Evolutionary conservation across 164 flowering plant species (phyloP).

Genomic region (Vitis rotundifolia): DNA sequence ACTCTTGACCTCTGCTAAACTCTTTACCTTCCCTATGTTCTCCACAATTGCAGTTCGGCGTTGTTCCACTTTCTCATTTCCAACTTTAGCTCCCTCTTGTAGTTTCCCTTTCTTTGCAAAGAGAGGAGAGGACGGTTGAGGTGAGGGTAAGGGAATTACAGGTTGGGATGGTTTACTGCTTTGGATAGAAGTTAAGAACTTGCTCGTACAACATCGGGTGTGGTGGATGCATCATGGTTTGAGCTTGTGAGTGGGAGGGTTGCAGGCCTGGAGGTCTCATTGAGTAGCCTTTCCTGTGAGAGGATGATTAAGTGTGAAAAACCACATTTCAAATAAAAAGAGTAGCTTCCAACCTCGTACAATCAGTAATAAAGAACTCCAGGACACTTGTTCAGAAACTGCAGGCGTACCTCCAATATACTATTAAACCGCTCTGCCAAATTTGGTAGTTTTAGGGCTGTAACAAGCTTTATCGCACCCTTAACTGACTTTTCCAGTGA

Average conservation of each 20-base stretch:
- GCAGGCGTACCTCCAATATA: slow-evolving; percentile 68
- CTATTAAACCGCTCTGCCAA: slow-evolving; percentile 81
- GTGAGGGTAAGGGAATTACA: slow-evolving; percentile 24
- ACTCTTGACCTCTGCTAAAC: slow-evolving; percentile 1
- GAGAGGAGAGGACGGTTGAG: slow-evolving; percentile 38
- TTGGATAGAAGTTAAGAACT: slow-evolving; percentile 18
- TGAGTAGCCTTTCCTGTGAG: slow-evolving; percentile 67
- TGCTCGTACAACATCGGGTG: slow-evolving; percentile 15
- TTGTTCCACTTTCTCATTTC: slow-evolving; percentile 24
- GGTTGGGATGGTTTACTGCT: slow-evolving; percentile 30
- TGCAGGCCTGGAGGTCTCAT: slow-evolving; percentile 26
- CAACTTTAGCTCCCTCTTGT: slow-evolving; percentile 28
- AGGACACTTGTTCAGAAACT: neutral
- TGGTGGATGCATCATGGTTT: slow-evolving; percentile 7
- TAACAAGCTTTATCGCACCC: slow-evolving; percentile 91
- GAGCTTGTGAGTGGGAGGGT: slow-evolving; percentile 5
- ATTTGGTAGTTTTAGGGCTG: slow-evolving; percentile 82
- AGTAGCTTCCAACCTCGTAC: neutral
- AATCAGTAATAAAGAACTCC: neutral
- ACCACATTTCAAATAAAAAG: neutral
- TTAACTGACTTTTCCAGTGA: slow-evolving; percentile 79
- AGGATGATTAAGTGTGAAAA: slow-evolving; percentile 1
- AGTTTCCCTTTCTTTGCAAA: slow-evolving; percentile 47
- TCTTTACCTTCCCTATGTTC: slow-evolving; percentile 17
- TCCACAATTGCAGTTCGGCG: slow-evolving; percentile 15